Conservation (phyloP, 2,329 filamentous ascomycete species). For the Falciphora oryzae region DNA sequence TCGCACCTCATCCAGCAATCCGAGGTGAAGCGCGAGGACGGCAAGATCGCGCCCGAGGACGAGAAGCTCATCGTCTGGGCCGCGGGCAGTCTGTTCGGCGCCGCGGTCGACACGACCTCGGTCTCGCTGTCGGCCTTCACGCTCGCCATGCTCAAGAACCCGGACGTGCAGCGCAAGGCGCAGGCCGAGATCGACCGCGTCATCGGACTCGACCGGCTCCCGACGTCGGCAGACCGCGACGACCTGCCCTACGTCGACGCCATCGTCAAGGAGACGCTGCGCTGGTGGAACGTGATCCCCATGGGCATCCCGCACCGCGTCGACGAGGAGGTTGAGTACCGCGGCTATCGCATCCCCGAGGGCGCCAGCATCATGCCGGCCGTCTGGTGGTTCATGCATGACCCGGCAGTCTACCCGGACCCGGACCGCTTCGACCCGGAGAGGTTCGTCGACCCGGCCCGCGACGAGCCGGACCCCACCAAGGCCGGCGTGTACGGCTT, state of each 20-base stretch:
- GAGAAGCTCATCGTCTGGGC: slow-evolving; percentile 2
- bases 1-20: not conserved
- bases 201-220: slow-evolving; percentile 25
- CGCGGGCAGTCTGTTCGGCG: slow-evolving; percentile 32
- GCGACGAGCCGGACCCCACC: slow-evolving; percentile 25
- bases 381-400: slow-evolving; percentile 25
- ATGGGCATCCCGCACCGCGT: slow-evolving; percentile 35
- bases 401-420: slow-evolving; percentile 18
- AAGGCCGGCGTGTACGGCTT: slow-evolving; percentile 29
- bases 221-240: slow-evolving; percentile 24
- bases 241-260: slow-evolving; percentile 27
- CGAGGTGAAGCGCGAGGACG: not conserved
- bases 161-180: slow-evolving; percentile 34
- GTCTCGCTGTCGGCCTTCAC: slow-evolving; percentile 41
- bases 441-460: slow-evolving; percentile 15
- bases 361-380: slow-evolving; percentile 36
- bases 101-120: slow-evolving; percentile 44
- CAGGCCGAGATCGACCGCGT: slow-evolving; percentile 37
- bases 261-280: slow-evolving; percentile 23
- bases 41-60: not conserved
- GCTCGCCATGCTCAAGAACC: slow-evolving; percentile 40
- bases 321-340: slow-evolving; percentile 42
- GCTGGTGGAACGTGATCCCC: slow-evolving; percentile 4
- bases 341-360: slow-evolving; percentile 41
- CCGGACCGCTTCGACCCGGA: slow-evolving; percentile 18